phyloP scores from a whole-genome alignment of 192 early-diverging fungal species.

The Chytriomyces confervae region DNA sequence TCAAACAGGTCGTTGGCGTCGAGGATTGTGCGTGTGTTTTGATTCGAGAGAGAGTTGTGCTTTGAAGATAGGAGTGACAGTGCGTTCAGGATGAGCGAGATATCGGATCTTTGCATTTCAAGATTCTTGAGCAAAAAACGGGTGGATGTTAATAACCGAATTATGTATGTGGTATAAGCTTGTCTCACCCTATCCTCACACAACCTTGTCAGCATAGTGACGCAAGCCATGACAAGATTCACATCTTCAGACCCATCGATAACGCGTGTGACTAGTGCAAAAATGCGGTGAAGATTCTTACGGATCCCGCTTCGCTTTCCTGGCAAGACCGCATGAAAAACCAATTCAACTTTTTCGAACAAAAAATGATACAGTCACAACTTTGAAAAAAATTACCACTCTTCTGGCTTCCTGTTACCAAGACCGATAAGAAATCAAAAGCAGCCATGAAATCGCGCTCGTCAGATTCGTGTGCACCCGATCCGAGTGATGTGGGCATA shows the following conservation, averaged over 20 bases:
- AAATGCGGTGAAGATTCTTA: constrained; percentile 13
- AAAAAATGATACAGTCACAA: neutral
- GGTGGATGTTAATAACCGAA: neutral
- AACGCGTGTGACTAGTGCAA: neutral
- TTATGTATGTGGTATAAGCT: neutral
- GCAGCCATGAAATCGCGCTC: constrained; percentile 13
- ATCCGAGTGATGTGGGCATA: neutral
- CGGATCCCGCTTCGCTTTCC: constrained; percentile 11
- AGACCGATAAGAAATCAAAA: neutral
- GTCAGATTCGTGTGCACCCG: neutral
- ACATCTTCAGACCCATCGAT: constrained; percentile 8
- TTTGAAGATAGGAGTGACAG: constrained; percentile 25
- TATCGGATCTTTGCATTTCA: constrained; percentile 49
- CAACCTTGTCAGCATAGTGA: constrained; percentile 19
- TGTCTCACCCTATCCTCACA: constrained; percentile 22
- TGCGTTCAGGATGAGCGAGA: constrained; percentile 49
- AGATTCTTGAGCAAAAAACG: constrained; percentile 41
- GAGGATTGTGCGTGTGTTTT: constrained; percentile 12
- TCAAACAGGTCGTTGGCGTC: constrained; percentile 53
- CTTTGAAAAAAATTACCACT: constrained; percentile 2
- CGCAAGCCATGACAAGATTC: neutral
- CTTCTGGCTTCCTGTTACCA: constrained; percentile 10
- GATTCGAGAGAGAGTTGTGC: constrained; percentile 17
- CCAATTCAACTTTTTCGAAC: neutral
- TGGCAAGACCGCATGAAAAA: neutral